A percentile compares a stretch with the other conserved stretches of the same genome.
Conservation (phyloP, 257 asterid genomes). For the Vinca minor region DNA sequence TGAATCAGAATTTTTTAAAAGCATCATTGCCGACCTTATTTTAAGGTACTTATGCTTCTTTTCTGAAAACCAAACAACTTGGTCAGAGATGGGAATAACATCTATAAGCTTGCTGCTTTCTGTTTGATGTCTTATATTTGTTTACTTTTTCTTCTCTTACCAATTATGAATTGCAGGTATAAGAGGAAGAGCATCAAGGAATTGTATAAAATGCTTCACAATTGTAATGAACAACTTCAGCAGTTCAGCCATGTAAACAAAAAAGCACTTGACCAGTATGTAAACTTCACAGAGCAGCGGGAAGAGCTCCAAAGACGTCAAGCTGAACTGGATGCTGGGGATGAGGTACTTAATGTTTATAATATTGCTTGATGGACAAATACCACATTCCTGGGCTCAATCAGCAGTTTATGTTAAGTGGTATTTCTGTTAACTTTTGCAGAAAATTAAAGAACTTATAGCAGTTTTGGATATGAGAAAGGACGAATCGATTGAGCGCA, state of each 20-base stretch:
- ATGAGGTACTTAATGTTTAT: slow-evolving; percentile 49
- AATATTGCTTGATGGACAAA: slow-evolving; percentile 9
- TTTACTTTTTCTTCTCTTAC: slow-evolving; percentile 1
- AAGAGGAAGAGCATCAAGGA: slow-evolving; percentile 71
- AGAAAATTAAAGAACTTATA: slow-evolving; percentile 98
- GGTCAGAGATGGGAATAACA: neutral
- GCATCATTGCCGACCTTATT: neutral
- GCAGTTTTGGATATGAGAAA: slow-evolving; percentile 91
- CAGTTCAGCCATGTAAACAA: slow-evolving; percentile 97
- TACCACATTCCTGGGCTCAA: slow-evolving; percentile 7
- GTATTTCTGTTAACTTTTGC: slow-evolving; percentile 21
- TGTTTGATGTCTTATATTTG: neutral
- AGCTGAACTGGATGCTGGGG: slow-evolving; percentile 94
- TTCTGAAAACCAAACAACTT: neutral
- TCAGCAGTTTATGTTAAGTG: slow-evolving; percentile 4
- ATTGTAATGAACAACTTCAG: slow-evolving; percentile 84
- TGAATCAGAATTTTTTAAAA: neutral
- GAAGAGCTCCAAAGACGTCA: slow-evolving; percentile 94
- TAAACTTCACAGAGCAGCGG: slow-evolving; percentile 90
- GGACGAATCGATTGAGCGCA: slow-evolving; percentile 97
- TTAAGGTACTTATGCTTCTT: neutral
- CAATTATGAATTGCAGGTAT: slow-evolving; percentile 41
- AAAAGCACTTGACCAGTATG: slow-evolving; percentile 95
- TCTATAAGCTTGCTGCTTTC: neutral
- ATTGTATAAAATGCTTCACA: slow-evolving; percentile 76